A percentile compares a stretch with the other conserved stretches of the same genome.
Conservation (phyloP, 2,329 filamentous ascomycete species). For the Anthostomella pinea region DNA sequence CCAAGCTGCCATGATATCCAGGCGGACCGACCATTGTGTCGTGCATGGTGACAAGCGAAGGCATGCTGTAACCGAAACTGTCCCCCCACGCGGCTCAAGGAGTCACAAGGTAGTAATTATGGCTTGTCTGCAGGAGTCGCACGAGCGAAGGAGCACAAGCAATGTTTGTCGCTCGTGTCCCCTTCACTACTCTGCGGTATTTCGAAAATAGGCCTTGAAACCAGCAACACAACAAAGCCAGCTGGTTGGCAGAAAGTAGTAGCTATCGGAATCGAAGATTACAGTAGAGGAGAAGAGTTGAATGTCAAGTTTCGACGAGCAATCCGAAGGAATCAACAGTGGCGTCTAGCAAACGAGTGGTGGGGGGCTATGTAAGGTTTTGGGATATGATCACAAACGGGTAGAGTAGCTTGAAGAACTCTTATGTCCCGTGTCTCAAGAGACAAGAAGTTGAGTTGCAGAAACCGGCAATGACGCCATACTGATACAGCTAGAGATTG, state of each 20-base stretch:
- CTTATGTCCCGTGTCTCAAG: too few relatives aligned
- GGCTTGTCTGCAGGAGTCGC: too few relatives aligned
- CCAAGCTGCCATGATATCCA: constrained; percentile 46
- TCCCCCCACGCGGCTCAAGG: neutral
- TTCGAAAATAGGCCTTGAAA: too few relatives aligned
- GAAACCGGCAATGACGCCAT: constrained; percentile 1
- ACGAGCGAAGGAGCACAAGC: neutral
- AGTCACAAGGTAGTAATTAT: constrained; percentile 1
- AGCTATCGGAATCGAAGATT: neutral
- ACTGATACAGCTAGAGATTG: neutral
- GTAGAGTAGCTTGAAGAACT: constrained; percentile 6
- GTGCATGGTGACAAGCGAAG: constrained; percentile 8
- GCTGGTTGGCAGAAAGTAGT: too few relatives aligned
- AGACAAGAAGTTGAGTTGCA: constrained; percentile 7
- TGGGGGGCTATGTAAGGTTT: constrained; percentile 3
- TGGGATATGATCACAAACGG: neutral
- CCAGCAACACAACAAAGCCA: too few relatives aligned
- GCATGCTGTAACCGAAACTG: constrained; percentile 1
- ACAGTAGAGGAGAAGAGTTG: neutral
- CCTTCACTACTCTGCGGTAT: too few relatives aligned
- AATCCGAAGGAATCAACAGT: neutral
- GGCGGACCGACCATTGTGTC: constrained; percentile 25
- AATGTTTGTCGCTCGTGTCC: neutral
- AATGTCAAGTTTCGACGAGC: too few relatives aligned
- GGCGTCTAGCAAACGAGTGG: constrained; percentile 1